phyloP scores from a whole-genome alignment of 2,329 filamentous ascomycete genomes.

The Cercospora sojina region DNA sequence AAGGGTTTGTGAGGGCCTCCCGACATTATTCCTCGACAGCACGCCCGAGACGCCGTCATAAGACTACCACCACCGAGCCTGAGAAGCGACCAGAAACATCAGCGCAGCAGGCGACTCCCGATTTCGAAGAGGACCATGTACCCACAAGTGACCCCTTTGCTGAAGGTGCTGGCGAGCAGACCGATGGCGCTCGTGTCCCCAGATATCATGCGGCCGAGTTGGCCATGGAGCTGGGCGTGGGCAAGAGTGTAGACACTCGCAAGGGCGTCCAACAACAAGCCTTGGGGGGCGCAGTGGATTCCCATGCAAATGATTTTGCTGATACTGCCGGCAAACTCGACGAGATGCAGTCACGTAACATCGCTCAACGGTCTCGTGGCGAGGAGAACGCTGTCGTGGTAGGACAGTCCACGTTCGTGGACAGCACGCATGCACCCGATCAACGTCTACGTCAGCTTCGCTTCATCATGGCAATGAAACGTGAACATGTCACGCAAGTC shows the following conservation, averaged over 20 bases:
- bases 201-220: not conserved
- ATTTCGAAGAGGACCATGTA: not conserved
- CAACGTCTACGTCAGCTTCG: conserved; percentile 14
- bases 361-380: not conserved
- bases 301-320: not conserved
- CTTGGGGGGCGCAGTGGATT: not conserved
- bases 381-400: not conserved
- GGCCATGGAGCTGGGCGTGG: not conserved
- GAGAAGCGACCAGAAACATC: not conserved
- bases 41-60: not conserved
- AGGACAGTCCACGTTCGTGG: not conserved
- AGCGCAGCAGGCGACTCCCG: not conserved
- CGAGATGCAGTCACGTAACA: not conserved
- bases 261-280: not conserved
- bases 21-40: conserved; percentile 32
- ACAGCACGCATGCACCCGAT: not conserved
- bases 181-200: not conserved
- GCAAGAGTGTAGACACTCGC: not conserved
- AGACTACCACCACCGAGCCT: too few relatives aligned
- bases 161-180: not conserved
- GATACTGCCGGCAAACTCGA: conserved; percentile 7
- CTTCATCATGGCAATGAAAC: conserved; percentile 4
- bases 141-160: not conserved
- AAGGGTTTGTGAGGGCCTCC: conserved; percentile 31
- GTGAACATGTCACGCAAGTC: not conserved